Base-by-base conservation (phyloP, 148 eudicot species). In the Agrostemma githago region DNA sequence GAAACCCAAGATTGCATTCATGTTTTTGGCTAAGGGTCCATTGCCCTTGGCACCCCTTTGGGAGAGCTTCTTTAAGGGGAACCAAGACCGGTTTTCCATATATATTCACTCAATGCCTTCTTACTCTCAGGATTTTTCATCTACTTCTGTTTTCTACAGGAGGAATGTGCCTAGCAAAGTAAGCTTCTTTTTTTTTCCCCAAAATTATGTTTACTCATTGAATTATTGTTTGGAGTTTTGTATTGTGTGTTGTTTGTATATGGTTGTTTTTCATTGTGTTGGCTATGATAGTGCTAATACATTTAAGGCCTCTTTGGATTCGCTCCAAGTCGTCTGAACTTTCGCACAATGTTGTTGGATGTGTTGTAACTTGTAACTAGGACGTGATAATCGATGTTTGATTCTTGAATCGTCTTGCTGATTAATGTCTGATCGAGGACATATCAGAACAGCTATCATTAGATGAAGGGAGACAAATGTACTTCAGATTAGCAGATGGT, bases 11-110 rank as follows among this genome's bases (percentile, higher is more conserved):
- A 81, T 94, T 77, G 98, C 98, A 3, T 92, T 94, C 73, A 91
- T 94, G 98, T 94, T 94, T 88, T 87, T 94, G 89, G 76, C 96
- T 4, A 94, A 89, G 72, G 98, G 98, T 42, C 98, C 97, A 19
- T 86, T 94, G 88, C 98, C 97, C 6, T 78, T 94, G 70, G 89
- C 97, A 15, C 97, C 96, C 68, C 79, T 94, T 40, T 94, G 98
- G 98, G 97, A 89, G 84, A 91, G 89, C 85, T 94, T 89, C 68
- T 94, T 94, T 60, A 80, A 79, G 80, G 98, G 97, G 66, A 79
- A 91, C 40, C 83, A 88, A 17, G 87, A 83, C 60, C 72, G 73
- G 9, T 94, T 85, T 79, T 88, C 98, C 43, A 85, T 94, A 65
- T 94, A 91, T 78, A 71, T 91, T 81, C 98, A 94, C 82, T 77